Base-by-base conservation (phyloP, 345 rosid species). In the Aquilaria malaccensis region DNA sequence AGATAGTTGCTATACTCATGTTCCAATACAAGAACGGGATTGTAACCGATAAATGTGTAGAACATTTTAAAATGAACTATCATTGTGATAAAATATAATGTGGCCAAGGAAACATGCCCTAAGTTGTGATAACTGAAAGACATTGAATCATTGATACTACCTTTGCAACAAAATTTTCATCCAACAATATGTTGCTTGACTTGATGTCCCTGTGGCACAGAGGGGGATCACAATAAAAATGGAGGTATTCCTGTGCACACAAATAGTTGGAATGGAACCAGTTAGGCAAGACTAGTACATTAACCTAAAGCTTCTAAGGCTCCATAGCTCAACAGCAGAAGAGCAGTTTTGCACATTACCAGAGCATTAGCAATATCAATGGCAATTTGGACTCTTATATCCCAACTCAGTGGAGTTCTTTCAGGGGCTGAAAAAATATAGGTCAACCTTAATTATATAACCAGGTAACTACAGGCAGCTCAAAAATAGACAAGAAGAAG, bases 121-220 rank as follows among this genome's bases (percentile, higher is more conserved):
- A 37, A 37, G 7, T 37, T 37, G 43, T 37, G 43, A 37, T 3
- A 37, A 9, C 7, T 37, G 3, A 37, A 37, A 9, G 43, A 37
- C 7, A 9, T 5, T 37, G 43, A 37, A 37, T 37, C 6, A 48
- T 7, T 13, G 2, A 13, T n/a, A 48, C 46, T 79, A 87, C 97
- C 97, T 93, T 93, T 10, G 98, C 97, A 58, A 83, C 91, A 66
- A 87, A 84, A 62, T 87, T 85, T 67, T 87, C 92, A 61, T 93
- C 91, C 9, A 93, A 81, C 70, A 93, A 73, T 77, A 93, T 93
- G 81, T 93, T 93, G 81, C 97, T 87, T n/a, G 97, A 85, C 76
- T 89, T 89, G 11, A 93, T 82, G 87, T 93, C 98, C 73, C 98
- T 73, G 72, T 93, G 97, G 80, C 98, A 93, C 37, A 93, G 77